Percentiles rank a stretch among this genome's conserved stretches.
These are phyloP conservation scores for Phialophora verrucosa DNA, from an alignment of 2,329 filamentous ascomycete species.

Conservation along the genomic window DNA sequence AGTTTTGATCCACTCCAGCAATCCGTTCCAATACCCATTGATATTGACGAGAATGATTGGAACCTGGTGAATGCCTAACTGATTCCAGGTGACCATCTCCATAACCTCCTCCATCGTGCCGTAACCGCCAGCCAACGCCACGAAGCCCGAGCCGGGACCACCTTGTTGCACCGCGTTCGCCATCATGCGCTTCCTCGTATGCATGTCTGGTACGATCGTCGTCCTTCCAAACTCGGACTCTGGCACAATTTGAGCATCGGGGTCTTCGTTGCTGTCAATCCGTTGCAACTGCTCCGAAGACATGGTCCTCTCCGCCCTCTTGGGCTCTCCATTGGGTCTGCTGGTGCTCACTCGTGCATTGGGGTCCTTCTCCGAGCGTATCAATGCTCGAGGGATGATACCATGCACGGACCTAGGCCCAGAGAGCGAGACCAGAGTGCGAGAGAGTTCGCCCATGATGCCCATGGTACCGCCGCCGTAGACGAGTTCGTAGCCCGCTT, in stretches of 20 bases:
- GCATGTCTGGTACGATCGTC: constrained; percentile 93
- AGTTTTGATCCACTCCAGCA: constrained; percentile 79
- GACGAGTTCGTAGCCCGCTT: constrained; percentile 79
- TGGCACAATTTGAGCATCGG: constrained; percentile 41
- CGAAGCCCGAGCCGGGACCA: constrained; percentile 83
- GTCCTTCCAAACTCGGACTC: constrained; percentile 73
- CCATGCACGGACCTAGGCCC: constrained; percentile 86
- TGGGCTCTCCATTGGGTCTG: not conserved
- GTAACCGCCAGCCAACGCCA: constrained; percentile 86
- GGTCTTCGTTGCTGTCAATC: constrained; percentile 39
- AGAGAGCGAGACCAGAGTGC: constrained; percentile 79
- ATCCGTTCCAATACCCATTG: constrained; percentile 87
- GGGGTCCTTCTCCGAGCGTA: constrained; percentile 67
- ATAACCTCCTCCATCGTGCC: constrained; percentile 96
- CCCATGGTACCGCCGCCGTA: constrained; percentile 95
- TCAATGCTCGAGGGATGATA: constrained; percentile 86
- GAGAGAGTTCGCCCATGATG: constrained; percentile 92
- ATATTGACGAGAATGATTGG: constrained; percentile 85
- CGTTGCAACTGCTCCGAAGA: constrained; percentile 59
- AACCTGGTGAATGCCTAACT: constrained; percentile 84
- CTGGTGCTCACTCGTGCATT: constrained; percentile 25
- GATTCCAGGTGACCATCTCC: constrained; percentile 94
- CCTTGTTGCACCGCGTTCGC: constrained; percentile 82
- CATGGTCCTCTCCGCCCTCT: constrained; percentile 60
- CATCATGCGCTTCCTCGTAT: constrained; percentile 94